These are phyloP conservation scores for Flammula alnicola DNA, from an alignment of 1,284 basidiomycete genomes.

Conservation along the genomic window DNA sequence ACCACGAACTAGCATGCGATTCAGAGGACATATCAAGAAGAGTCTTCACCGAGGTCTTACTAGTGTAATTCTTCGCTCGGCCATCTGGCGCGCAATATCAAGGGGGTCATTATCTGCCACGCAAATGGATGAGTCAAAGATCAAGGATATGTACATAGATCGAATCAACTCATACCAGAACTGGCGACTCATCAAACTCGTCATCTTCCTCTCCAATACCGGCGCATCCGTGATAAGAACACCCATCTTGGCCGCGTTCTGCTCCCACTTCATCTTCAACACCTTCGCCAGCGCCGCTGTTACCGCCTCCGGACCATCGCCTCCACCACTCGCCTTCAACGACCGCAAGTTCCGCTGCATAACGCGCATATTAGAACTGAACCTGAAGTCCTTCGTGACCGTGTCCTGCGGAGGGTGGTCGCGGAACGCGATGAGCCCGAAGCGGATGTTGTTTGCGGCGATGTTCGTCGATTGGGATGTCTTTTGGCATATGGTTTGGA, in stretches of 20 bases:
- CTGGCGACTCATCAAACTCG: conserved; percentile 22
- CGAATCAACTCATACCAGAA: conserved; percentile 14
- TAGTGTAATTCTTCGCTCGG: conserved; percentile 22
- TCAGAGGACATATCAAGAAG: not conserved
- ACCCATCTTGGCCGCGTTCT: conserved; percentile 78
- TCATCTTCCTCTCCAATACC: conserved; percentile 50
- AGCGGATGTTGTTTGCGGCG: too few relatives aligned
- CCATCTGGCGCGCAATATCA: conserved; percentile 21
- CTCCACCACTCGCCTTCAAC: conserved; percentile 80
- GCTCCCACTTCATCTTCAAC: conserved; percentile 76
- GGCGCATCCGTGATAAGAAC: conserved; percentile 88
- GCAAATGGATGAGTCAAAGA: not conserved
- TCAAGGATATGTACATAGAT: not conserved
- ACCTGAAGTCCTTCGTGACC: conserved; percentile 78
- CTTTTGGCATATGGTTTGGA: too few relatives aligned
- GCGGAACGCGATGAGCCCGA: too few relatives aligned
- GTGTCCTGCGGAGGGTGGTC: conserved; percentile 88
- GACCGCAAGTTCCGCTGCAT: conserved; percentile 73
- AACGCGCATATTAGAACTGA: conserved; percentile 73
- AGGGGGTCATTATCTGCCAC: conserved; percentile 23
- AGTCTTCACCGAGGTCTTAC: conserved; percentile 14
- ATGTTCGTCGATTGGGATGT: too few relatives aligned
- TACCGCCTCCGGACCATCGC: conserved; percentile 88
- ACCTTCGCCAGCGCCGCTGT: conserved; percentile 81
- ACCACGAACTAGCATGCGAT: conserved; percentile 19